Percentiles rank a stretch among this genome's conserved stretches.
Evolutionary conservation across 2,329 filamentous ascomycete genomes (phyloP).

Genomic region (Fonsecaea nubica): DNA sequence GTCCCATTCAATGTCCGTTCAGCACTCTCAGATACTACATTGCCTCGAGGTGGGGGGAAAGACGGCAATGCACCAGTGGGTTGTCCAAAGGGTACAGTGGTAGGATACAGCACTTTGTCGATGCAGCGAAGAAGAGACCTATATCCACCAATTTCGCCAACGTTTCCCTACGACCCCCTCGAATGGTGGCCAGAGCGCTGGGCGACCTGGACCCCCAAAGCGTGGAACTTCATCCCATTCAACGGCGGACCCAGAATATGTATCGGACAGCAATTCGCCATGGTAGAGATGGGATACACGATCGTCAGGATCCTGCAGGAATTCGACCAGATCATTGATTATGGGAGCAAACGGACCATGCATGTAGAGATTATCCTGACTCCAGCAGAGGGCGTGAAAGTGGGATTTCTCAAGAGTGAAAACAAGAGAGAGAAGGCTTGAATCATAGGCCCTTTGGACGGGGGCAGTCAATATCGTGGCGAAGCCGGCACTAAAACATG

Average conservation of each 20-base stretch:
- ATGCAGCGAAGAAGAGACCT: conserved; percentile 60
- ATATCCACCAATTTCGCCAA: conserved; percentile 52
- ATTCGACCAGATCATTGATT: conserved; percentile 48
- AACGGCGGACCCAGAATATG: conserved; percentile 62
- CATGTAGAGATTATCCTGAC: conserved; percentile 39
- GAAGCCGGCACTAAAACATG: not conserved
- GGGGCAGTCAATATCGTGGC: not conserved
- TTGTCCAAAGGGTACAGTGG: conserved; percentile 55
- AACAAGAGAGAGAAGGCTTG: conserved; percentile 7
- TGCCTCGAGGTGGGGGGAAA: conserved; percentile 68
- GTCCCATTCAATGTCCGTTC: conserved; percentile 81
- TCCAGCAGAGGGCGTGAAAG: conserved; percentile 39
- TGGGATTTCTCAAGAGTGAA: conserved; percentile 37
- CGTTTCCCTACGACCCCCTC: conserved; percentile 50
- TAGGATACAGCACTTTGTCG: conserved; percentile 59
- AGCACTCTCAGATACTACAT: conserved; percentile 73
- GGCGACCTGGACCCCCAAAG: conserved; percentile 59
- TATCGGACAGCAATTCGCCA: conserved; percentile 65
- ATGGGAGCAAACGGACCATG: conserved; percentile 34
- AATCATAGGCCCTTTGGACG: not conserved
- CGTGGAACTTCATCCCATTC: conserved; percentile 63
- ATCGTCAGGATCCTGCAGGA: conserved; percentile 52
- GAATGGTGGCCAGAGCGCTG: conserved; percentile 60
- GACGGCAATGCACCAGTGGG: conserved; percentile 55
- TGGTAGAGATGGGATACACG: conserved; percentile 64